A percentile compares a stretch with the other conserved stretches of the same genome.
phyloP scores from a whole-genome alignment of 495 filamentous ascomycete genomes.

The Rhypophila decipiens region DNA sequence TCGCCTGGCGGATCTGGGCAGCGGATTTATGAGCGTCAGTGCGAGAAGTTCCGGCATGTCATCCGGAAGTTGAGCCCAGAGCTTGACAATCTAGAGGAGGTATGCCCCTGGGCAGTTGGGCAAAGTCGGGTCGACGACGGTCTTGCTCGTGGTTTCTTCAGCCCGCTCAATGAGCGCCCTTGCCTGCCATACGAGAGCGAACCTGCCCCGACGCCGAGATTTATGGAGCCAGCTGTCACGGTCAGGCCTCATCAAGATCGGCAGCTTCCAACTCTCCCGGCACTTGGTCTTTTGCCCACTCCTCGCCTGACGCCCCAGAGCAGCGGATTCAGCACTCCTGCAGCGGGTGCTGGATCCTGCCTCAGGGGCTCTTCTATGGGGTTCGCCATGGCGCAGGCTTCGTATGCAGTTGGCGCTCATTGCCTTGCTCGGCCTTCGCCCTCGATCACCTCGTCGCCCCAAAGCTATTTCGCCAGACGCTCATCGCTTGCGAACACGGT shows the following conservation, averaged over 20 bases:
- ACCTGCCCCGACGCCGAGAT: conserved; percentile 38
- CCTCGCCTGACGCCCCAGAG: conserved; percentile 76
- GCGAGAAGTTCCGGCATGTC: conserved; percentile 64
- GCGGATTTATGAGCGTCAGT: conserved; percentile 36
- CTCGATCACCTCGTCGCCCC: conserved; percentile 46
- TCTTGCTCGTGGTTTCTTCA: conserved; percentile 27
- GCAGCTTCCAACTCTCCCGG: conserved; percentile 36
- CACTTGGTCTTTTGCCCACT: conserved; percentile 65
- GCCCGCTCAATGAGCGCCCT: conserved; percentile 18
- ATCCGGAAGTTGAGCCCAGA: conserved; percentile 75
- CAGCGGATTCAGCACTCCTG: conserved; percentile 76
- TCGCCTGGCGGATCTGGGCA: conserved; percentile 45
- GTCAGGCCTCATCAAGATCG: conserved; percentile 45
- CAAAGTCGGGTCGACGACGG: conserved; percentile 21
- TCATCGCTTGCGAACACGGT: conserved; percentile 71
- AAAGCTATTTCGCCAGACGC: conserved; percentile 57
- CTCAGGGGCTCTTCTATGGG: conserved; percentile 61
- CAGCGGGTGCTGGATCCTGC: conserved; percentile 65
- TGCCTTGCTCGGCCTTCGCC: conserved; percentile 53
- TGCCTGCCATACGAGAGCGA: conserved; percentile 34
- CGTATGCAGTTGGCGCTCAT: conserved; percentile 54
- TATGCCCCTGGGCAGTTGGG: conserved; percentile 28
- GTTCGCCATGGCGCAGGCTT: conserved; percentile 71
- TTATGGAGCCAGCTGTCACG: conserved; percentile 57
- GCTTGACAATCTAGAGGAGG: conserved; percentile 54